Percentiles rank a stretch among this genome's conserved stretches.
These are phyloP conservation scores for Eucalyptus caleyi DNA, from an alignment of 345 rosid species.

Conservation along the genomic window DNA sequence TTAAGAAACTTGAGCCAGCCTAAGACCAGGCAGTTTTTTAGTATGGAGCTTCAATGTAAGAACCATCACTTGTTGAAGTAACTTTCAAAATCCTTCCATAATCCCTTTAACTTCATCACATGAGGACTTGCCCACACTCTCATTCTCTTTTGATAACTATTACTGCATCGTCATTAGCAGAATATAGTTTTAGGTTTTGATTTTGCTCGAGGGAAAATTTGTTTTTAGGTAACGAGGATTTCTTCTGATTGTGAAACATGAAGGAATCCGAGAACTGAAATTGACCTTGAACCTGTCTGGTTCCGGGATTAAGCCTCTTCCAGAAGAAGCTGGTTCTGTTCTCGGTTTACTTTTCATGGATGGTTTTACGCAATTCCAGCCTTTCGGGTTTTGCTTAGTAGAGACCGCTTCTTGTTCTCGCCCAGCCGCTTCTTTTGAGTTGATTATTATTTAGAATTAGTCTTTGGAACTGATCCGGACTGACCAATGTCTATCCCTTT, in stretches of 20 bases:
- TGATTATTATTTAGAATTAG: no score
- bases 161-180: neutral
- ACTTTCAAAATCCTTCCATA: neutral
- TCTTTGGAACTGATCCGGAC: neutral
- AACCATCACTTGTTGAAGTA: neutral
- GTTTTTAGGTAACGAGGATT: neutral
- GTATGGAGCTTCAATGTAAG: neutral
- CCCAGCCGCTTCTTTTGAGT: no score
- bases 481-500: neutral
- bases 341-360: neutral
- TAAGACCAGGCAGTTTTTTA: neutral
- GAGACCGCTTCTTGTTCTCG: no score
- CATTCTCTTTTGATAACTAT: neutral
- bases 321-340: neutral
- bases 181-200: neutral
- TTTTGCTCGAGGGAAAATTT: neutral
- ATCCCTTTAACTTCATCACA: neutral
- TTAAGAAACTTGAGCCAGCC: neutral
- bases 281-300: neutral
- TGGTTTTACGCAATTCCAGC: neutral
- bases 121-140: neutral
- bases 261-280: neutral
- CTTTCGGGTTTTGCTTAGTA: neutral
- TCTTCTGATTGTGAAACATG: neutral
- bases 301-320: neutral